Conservation (phyloP, 345 rosid genomes). For the Salix arbutifolia region DNA sequence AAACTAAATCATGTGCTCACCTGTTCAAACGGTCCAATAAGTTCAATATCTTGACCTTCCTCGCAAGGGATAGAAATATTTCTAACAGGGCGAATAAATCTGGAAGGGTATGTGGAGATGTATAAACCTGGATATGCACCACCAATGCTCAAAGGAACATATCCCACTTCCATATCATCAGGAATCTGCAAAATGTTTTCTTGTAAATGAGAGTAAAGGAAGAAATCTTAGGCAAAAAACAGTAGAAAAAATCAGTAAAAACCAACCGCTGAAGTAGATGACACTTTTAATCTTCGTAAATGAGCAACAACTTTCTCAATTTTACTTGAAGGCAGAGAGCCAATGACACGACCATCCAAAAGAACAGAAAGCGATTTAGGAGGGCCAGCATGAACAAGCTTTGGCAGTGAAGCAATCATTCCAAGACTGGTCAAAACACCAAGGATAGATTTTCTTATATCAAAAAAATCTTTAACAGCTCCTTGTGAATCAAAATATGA, state of each 20-base stretch:
- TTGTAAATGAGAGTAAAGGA: conserved; percentile 2
- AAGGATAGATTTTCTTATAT: conserved; percentile 56
- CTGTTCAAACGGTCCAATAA: conserved; percentile 98
- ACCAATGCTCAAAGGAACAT: conserved; percentile 83
- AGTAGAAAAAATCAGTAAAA: conserved; percentile 3
- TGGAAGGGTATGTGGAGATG: conserved; percentile 76
- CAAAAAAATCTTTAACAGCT: conserved; percentile 61
- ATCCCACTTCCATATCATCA: conserved; percentile 90
- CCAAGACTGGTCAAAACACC: conserved; percentile 71
- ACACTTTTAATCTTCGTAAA: conserved; percentile 80
- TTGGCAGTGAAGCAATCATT: conserved; percentile 79
- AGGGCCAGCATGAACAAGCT: conserved; percentile 73
- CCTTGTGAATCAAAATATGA: conserved; percentile 77
- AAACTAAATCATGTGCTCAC: conserved; percentile 27
- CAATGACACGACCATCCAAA: conserved; percentile 88
- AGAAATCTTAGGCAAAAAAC: neutral
- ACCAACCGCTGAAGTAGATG: conserved; percentile 67
- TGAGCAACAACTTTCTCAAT: conserved; percentile 62
- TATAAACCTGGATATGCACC: conserved; percentile 92
- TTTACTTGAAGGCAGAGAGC: conserved; percentile 50
- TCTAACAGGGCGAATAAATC: conserved; percentile 85
- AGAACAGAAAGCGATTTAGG: conserved; percentile 77
- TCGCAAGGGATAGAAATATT: conserved; percentile 48
- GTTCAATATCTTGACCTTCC: conserved; percentile 49
- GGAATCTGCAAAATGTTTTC: conserved; percentile 60